Conservation (phyloP, 2,329 filamentous ascomycete genomes). For the Sclerotinia borealis region DNA sequence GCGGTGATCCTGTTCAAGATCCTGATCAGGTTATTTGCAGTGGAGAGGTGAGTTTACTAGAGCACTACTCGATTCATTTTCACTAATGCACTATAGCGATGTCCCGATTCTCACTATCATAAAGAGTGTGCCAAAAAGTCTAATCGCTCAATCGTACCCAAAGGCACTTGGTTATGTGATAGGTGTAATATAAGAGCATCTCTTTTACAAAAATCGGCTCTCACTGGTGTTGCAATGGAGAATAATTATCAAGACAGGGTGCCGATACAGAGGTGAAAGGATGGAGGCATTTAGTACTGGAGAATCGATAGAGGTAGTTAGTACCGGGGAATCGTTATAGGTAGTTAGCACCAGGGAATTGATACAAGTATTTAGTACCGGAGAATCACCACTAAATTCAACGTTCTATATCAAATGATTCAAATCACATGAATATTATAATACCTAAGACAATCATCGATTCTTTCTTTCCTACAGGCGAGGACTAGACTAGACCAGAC, state of each 20-base stretch:
- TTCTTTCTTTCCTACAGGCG: no score
- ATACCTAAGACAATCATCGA: no score
- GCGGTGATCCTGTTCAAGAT: slow-evolving; percentile 17
- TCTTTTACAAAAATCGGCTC: neutral
- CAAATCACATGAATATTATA: no score
- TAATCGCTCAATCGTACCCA: neutral
- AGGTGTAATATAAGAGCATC: neutral
- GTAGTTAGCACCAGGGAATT: no score
- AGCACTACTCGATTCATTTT: neutral
- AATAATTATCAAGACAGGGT: neutral
- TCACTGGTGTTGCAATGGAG: neutral
- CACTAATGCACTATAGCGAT: neutral
- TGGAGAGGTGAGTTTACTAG: neutral
- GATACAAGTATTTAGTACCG: no score
- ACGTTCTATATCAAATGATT: no score
- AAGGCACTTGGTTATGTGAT: slow-evolving; percentile 1
- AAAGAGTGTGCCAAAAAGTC: neutral
- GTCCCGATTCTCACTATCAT: neutral
- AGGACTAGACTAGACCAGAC: no score
- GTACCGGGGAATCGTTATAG: no score
- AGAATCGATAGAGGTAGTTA: no score
- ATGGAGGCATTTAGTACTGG: no score
- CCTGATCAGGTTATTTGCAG: slow-evolving; percentile 20
- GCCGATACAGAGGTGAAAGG: no score
- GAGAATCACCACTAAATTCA: no score